Evolutionary conservation across 305 asterid species (phyloP).

Genomic region (Fraxinus ornus): DNA sequence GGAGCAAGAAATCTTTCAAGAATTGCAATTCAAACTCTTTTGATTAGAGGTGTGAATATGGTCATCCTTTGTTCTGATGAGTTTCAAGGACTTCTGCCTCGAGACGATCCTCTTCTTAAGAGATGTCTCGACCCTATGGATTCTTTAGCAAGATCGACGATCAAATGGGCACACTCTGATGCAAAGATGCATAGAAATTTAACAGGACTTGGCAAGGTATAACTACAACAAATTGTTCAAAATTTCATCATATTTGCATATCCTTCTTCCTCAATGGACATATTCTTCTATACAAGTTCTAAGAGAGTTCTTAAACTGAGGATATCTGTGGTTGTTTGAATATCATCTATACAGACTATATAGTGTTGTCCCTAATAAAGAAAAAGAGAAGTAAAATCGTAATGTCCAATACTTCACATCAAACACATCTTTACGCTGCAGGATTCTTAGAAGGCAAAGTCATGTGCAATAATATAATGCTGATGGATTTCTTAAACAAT

Average conservation of each 20-base stretch:
- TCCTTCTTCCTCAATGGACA: neutral
- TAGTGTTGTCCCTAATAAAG: neutral
- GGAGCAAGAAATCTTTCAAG: slow-evolving; percentile 33
- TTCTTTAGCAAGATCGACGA: slow-evolving; percentile 28
- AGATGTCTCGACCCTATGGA: slow-evolving; percentile 34
- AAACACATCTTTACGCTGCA: neutral
- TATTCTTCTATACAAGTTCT: neutral
- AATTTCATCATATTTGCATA: neutral
- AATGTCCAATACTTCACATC: neutral
- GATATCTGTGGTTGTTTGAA: too few relatives aligned
- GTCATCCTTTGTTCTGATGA: slow-evolving; percentile 26
- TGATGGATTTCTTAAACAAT: neutral
- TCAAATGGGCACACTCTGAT: slow-evolving; percentile 24
- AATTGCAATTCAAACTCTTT: slow-evolving; percentile 30
- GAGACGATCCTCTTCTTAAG: slow-evolving; percentile 30
- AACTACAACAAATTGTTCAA: neutral
- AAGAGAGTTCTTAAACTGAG: neutral
- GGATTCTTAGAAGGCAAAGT: neutral
- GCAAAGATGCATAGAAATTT: neutral
- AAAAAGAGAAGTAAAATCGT: neutral
- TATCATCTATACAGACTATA: too few relatives aligned
- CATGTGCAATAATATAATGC: neutral
- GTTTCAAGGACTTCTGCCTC: slow-evolving; percentile 27
- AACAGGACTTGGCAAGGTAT: neutral
- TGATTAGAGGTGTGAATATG: slow-evolving; percentile 28